Conservation (phyloP, 1,284 basidiomycete species). For the Boletus hoseneyae region DNA sequence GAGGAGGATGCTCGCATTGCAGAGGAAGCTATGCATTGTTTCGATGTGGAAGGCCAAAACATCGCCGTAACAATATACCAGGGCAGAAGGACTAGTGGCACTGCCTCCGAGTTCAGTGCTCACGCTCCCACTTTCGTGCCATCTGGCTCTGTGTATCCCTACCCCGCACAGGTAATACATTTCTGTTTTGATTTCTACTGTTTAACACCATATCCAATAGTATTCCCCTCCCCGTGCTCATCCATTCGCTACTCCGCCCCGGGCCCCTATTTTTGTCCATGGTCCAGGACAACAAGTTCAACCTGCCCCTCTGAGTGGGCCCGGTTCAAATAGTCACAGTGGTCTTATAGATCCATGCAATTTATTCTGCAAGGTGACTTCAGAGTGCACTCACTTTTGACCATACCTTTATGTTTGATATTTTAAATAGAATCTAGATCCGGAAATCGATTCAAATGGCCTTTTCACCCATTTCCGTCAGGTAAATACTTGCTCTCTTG, state of each 20-base stretch:
- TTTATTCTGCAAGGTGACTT: slow-evolving; percentile 77
- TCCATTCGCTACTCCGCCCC: slow-evolving; percentile 37
- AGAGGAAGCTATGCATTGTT: slow-evolving; percentile 77
- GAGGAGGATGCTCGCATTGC: slow-evolving; percentile 80
- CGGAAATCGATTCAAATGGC: slow-evolving; percentile 79
- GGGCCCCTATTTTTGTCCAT: slow-evolving; percentile 59
- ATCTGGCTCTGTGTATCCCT: slow-evolving; percentile 53
- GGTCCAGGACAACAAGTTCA: slow-evolving; percentile 90
- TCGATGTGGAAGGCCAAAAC: slow-evolving; percentile 74
- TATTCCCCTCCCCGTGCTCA: slow-evolving; percentile 60
- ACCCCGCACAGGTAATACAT: slow-evolving; percentile 45
- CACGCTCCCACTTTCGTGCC: slow-evolving; percentile 75
- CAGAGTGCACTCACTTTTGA: background rate
- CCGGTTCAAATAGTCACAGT: slow-evolving; percentile 75
- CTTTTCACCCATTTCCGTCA: slow-evolving; percentile 79
- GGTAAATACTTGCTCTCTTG: slow-evolving; percentile 41
- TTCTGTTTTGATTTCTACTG: slow-evolving; percentile 1
- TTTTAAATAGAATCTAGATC: slow-evolving; percentile 72
- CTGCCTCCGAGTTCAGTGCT: slow-evolving; percentile 62
- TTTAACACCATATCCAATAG: slow-evolving; percentile 28
- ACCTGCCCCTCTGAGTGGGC: slow-evolving; percentile 66
- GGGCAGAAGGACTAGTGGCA: slow-evolving; percentile 52
- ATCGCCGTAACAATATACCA: slow-evolving; percentile 78
- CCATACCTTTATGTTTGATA: slow-evolving; percentile 9
- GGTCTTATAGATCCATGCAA: slow-evolving; percentile 91